Base-by-base conservation (phyloP, 495 filamentous ascomycete species). In the Penicillium cataractarum region DNA sequence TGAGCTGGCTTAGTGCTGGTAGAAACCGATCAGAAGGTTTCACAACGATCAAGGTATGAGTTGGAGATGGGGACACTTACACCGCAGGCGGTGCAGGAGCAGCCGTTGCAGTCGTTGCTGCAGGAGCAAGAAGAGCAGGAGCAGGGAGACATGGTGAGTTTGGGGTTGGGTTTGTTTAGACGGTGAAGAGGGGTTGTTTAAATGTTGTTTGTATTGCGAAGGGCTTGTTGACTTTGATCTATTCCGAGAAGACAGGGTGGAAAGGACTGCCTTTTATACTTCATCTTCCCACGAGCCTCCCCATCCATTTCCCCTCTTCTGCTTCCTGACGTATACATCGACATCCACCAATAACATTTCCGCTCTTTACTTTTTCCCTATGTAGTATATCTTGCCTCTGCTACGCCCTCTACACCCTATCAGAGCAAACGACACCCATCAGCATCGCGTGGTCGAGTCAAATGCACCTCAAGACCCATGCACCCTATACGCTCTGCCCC, bases 71-170 rank as follows among this genome's bases (percentile, higher is more conserved):
- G 21, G 42, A 46, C 19, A 64, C 75, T 55, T 75, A 80, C 77
- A 29, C 42, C 67, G 76, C 77, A 80, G 65, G 55, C 64, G 35
- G 40, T 52, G 76, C 78, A 81, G 55, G 77, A 74, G 76, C 78
- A 80, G 42, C 72, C 72, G 61, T 65, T 74, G 76, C 78, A 80
- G 59, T 74, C 62, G 67, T 76, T 72, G 65, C 70, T 66, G 77
- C 77, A 80, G 74, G 74, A 79, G 76, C 72, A 79, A 71, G 74
- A 76, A 72, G 72, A 77, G 75, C 78, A 81, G 57, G 67, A 52
- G 74, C 77, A 80, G 75, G 77, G 76, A 73, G 67, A 70, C 78
- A 81, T 81, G 57, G 55, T 78, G 70, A 66, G 1, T 3, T 35
- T 63, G 53, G 70, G 65, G 1, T 3, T 35, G 62, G 53, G 56